A percentile compares a stretch with the other conserved stretches of the same genome.
Evolutionary conservation across 2,329 filamentous ascomycete species (phyloP).

Genomic region (Cytospora piceicola): DNA sequence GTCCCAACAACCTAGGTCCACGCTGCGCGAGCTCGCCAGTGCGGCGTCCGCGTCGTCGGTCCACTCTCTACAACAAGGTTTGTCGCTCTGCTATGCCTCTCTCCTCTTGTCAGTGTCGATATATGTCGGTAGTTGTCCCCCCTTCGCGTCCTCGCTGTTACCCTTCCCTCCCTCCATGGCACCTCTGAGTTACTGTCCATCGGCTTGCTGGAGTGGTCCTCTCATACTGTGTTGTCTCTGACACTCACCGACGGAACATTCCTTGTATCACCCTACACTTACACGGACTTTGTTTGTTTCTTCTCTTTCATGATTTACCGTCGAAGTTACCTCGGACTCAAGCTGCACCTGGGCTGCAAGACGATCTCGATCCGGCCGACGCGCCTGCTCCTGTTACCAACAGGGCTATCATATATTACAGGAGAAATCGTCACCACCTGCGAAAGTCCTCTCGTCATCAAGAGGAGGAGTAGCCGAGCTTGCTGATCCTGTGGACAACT

Average conservation of each 20-base stretch:
- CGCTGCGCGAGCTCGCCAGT: not conserved
- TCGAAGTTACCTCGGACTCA: conserved; percentile 9
- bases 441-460: not conserved
- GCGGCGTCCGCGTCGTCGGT: conserved; percentile 10
- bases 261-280: conserved; percentile 6
- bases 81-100: not conserved
- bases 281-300: conserved; percentile 6
- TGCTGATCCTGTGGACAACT: conserved; percentile 15
- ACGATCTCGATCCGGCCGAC: conserved; percentile 1
- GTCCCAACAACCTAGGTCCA: conserved; percentile 3
- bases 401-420: conserved; percentile 5
- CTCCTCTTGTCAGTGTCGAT: conserved; percentile 1
- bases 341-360: conserved; percentile 20
- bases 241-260: conserved; percentile 7
- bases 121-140: conserved; percentile 19
- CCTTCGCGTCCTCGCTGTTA: not conserved
- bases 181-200: not conserved
- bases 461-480: conserved; percentile 9
- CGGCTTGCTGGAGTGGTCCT: not conserved
- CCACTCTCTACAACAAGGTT: conserved; percentile 20
- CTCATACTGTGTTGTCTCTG: not conserved
- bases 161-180: not conserved
- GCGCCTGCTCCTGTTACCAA: conserved; percentile 2
- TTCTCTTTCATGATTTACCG: conserved; percentile 11
- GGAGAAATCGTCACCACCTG: conserved; percentile 1